Conservation (phyloP, 208 protist genomes). For the Trypanosoma cruzi region DNA sequence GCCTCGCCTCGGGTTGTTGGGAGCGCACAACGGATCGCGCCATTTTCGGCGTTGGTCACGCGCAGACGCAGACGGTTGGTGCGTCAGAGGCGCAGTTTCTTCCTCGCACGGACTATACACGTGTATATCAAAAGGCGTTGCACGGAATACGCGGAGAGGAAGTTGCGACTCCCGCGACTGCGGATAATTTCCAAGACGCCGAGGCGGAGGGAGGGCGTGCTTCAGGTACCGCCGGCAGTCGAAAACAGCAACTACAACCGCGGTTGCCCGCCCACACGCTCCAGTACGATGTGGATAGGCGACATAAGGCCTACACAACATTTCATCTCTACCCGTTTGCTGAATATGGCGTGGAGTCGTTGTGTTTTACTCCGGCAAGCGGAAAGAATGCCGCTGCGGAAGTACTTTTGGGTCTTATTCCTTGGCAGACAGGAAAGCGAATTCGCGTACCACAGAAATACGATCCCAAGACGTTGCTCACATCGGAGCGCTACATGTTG, state of each 20-base stretch:
- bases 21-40: conserved; percentile 77
- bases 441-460: conserved; percentile 92
- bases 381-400: conserved; percentile 62
- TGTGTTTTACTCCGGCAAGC: conserved; percentile 56
- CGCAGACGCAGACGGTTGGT: conserved; percentile 83
- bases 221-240: neutral
- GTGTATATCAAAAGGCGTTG: conserved; percentile 70
- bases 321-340: conserved; percentile 85
- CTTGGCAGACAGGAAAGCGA: conserved; percentile 90
- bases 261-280: conserved; percentile 43
- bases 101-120: conserved; percentile 72
- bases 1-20: conserved; percentile 75
- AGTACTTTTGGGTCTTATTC: conserved; percentile 76
- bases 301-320: conserved; percentile 79
- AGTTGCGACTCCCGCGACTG: neutral
- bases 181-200: no score
- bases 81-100: conserved; percentile 85
- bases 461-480: conserved; percentile 89
- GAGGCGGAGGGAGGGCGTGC: neutral
- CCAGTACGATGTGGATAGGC: conserved; percentile 77
- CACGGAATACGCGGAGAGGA: conserved; percentile 24
- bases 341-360: conserved; percentile 72
- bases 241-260: conserved; percentile 1
- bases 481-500: conserved; percentile 90
- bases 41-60: conserved; percentile 75